Conservation (phyloP, 2,329 filamentous ascomycete genomes). For the Diaporthe sp. region DNA sequence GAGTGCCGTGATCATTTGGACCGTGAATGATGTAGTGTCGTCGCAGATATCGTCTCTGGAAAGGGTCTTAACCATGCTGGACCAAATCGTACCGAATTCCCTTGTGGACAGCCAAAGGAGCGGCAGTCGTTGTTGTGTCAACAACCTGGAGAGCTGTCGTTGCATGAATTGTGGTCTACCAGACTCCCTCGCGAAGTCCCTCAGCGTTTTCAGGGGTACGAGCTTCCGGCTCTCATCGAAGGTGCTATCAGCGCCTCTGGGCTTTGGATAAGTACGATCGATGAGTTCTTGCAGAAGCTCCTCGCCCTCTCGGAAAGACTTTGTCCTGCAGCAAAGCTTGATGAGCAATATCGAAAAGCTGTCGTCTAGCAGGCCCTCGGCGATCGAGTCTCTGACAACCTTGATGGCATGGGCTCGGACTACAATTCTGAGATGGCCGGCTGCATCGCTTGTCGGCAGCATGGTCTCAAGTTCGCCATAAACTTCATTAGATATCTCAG, state of each 20-base stretch:
- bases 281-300: constrained; percentile 55
- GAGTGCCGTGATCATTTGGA: constrained; percentile 51
- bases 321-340: constrained; percentile 55
- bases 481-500: constrained; percentile 58
- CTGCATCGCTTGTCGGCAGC: constrained; percentile 56
- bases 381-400: constrained; percentile 57
- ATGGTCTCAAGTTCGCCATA: constrained; percentile 64
- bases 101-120: constrained; percentile 59
- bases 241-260: constrained; percentile 50
- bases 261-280: constrained; percentile 52
- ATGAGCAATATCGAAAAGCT: constrained; percentile 57
- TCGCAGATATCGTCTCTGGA: constrained; percentile 49
- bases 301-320: constrained; percentile 56
- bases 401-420: constrained; percentile 62
- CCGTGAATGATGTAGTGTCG: constrained; percentile 55
- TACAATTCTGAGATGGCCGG: constrained; percentile 60
- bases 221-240: constrained; percentile 47
- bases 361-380: constrained; percentile 57
- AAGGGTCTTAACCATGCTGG: constrained; percentile 52
- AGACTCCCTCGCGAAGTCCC: constrained; percentile 51
- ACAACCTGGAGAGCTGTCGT: constrained; percentile 52
- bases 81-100: constrained; percentile 59
- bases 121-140: constrained; percentile 54
- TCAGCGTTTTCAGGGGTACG: constrained; percentile 51
- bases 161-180: constrained; percentile 52